A percentile compares a stretch with the other conserved stretches of the same genome.
Conservation (phyloP, 768 basidiomycete species). For the Russula vinacea region DNA sequence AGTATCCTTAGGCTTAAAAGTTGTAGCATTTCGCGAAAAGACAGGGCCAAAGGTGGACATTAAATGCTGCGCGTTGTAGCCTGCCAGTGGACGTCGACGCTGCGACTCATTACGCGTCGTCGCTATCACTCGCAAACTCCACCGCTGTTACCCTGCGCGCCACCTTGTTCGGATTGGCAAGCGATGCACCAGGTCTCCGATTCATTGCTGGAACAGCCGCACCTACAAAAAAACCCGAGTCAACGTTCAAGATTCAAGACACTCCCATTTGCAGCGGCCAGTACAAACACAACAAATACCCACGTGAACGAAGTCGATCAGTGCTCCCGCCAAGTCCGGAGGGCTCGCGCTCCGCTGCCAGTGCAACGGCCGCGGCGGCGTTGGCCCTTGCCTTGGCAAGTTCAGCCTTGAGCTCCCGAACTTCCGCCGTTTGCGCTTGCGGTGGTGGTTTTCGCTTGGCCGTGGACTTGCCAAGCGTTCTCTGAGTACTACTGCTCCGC, state of each 20-base stretch:
- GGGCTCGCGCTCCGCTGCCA: conserved; percentile 17
- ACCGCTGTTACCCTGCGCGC: conserved; percentile 19
- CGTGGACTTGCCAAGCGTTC: not conserved
- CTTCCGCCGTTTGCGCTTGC: conserved; percentile 3
- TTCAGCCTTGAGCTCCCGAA: conserved; percentile 16
- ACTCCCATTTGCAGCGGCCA: not conserved
- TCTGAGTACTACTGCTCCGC: not conserved
- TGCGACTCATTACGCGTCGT: not conserved
- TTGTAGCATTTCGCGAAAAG: no score
- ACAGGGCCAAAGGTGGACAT: no score
- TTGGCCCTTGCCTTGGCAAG: conserved; percentile 18
- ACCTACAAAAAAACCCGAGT: not conserved
- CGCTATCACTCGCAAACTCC: conserved; percentile 24
- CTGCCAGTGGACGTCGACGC: no score
- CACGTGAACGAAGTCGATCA: conserved; percentile 21
- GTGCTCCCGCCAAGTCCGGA: conserved; percentile 10
- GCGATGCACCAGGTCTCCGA: conserved; percentile 21
- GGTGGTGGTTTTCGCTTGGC: not conserved
- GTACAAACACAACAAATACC: not conserved
- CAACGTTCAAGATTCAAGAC: not conserved
- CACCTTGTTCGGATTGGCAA: conserved; percentile 24
- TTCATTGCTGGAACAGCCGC: conserved; percentile 2
- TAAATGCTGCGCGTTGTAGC: no score
- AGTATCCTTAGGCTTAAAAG: no score
- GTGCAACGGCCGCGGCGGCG: conserved; percentile 10